These are phyloP conservation scores for Baudoinia panamericana DNA, from an alignment of 495 filamentous ascomycete species.

Conservation along the genomic window DNA sequence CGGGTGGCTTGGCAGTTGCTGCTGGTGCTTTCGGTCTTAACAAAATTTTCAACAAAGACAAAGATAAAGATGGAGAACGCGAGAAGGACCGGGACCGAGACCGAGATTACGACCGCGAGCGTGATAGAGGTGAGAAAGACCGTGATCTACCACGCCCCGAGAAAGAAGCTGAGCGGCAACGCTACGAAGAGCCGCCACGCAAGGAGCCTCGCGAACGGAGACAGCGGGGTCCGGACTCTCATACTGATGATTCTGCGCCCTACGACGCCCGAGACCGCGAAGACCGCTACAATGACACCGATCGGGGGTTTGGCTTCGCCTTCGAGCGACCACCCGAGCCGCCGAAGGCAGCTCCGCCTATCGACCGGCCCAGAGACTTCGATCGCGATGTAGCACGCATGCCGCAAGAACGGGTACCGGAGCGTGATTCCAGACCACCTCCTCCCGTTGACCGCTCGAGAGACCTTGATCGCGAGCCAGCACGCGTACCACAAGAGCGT, in stretches of 20 bases:
- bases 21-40: constrained; percentile 15
- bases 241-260: constrained; percentile 7
- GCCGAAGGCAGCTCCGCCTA: constrained; percentile 11
- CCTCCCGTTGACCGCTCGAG: too few species aligned
- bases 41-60: constrained; percentile 11
- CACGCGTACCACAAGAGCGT: neutral
- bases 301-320: constrained; percentile 17
- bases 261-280: constrained; percentile 1
- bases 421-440: too few species aligned
- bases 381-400: too few species aligned
- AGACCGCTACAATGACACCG: constrained; percentile 4
- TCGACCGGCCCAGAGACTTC: constrained; percentile 14
- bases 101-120: constrained; percentile 12
- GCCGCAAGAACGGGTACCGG: too few species aligned
- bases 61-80: constrained; percentile 17
- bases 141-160: constrained; percentile 15
- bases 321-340: constrained; percentile 15
- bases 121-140: constrained; percentile 15
- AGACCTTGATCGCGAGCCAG: constrained; percentile 15
- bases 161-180: constrained; percentile 15
- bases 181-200: constrained; percentile 14
- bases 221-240: constrained; percentile 2
- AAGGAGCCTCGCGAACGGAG: constrained; percentile 11
- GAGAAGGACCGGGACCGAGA: constrained; percentile 16
- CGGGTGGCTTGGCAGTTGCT: constrained; percentile 16